Evolutionary conservation across 192 early-diverging fungal species (phyloP).

Genomic region (Dispira simplex): DNA sequence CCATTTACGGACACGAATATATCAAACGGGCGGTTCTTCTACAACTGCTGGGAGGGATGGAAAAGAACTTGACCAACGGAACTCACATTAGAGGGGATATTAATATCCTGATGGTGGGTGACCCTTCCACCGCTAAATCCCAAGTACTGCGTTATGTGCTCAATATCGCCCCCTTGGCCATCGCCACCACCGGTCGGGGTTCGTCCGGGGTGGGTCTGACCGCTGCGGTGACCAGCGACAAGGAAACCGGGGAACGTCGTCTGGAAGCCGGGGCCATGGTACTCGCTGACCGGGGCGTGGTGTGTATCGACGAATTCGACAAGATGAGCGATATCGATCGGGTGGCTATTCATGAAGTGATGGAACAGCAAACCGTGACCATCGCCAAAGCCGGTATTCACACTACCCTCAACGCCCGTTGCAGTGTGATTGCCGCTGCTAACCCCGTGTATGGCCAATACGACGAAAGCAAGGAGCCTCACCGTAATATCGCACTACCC

Average conservation of each 20-base stretch:
- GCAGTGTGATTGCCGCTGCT: constrained; percentile 92
- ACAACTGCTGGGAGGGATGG: constrained; percentile 78
- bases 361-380: constrained; percentile 99
- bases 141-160: constrained; percentile 92
- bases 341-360: constrained; percentile 99
- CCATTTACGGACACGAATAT: constrained; percentile 78
- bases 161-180: constrained; percentile 88
- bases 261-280: constrained; percentile 99
- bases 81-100: constrained; percentile 96
- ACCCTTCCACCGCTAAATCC: constrained; percentile 98
- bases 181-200: constrained; percentile 93
- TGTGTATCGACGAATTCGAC: constrained; percentile 99
- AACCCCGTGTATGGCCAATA: constrained; percentile 91
- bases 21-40: constrained; percentile 91
- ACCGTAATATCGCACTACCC: constrained; percentile 89
- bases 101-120: constrained; percentile 96
- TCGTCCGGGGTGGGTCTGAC: constrained; percentile 96
- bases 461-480: constrained; percentile 69
- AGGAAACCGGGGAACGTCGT: constrained; percentile 85
- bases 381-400: constrained; percentile 99
- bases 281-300: constrained; percentile 88
- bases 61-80: constrained; percentile 88
- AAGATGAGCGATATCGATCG: constrained; percentile 97
- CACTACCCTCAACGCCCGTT: constrained; percentile 92
- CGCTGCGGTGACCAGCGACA: constrained; percentile 87